Evolutionary conservation across 495 filamentous ascomycete species (phyloP).

Genomic region (Penicillium paradoxum): DNA sequence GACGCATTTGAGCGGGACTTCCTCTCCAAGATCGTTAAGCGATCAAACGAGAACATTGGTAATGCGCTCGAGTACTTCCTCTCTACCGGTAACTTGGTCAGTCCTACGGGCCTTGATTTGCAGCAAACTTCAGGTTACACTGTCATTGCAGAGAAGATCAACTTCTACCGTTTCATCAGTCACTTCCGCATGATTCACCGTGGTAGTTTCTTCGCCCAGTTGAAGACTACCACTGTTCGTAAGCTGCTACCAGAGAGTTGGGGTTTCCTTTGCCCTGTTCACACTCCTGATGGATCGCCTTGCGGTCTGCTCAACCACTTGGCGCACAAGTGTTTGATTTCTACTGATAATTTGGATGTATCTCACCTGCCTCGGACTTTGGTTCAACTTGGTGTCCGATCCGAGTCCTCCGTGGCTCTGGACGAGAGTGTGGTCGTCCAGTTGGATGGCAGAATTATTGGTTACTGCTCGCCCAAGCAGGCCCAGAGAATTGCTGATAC

Average conservation of each 20-base stretch:
- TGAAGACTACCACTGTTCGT: slow-evolving; percentile 95
- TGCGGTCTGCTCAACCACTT: slow-evolving; percentile 95
- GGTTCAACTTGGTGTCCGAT: slow-evolving; percentile 69
- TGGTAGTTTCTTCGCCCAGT: slow-evolving; percentile 95
- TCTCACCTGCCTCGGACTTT: slow-evolving; percentile 67
- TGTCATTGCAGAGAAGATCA: slow-evolving; percentile 96
- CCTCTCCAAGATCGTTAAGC: slow-evolving; percentile 65
- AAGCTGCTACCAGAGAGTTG: slow-evolving; percentile 95
- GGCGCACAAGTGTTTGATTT: slow-evolving; percentile 89
- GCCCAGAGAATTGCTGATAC: slow-evolving; percentile 75
- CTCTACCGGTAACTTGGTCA: slow-evolving; percentile 89
- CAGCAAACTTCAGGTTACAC: slow-evolving; percentile 94
- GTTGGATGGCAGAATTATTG: slow-evolving; percentile 82
- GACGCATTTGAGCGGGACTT: slow-evolving; percentile 74
- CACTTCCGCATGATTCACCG: slow-evolving; percentile 99
- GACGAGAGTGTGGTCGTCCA: slow-evolving; percentile 82
- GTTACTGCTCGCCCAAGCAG: slow-evolving; percentile 81
- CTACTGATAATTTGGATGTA: slow-evolving; percentile 63
- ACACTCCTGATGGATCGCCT: slow-evolving; percentile 92
- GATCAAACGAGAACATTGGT: slow-evolving; percentile 83
- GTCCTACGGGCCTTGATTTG: slow-evolving; percentile 85
- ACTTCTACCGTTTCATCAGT: slow-evolving; percentile 97
- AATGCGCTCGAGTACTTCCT: slow-evolving; percentile 87
- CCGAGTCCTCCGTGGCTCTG: slow-evolving; percentile 65
- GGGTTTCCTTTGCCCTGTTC: slow-evolving; percentile 96